These are phyloP conservation scores for Podila clonocystis DNA, from an alignment of 192 early-diverging fungal species.

Conservation along the genomic window DNA sequence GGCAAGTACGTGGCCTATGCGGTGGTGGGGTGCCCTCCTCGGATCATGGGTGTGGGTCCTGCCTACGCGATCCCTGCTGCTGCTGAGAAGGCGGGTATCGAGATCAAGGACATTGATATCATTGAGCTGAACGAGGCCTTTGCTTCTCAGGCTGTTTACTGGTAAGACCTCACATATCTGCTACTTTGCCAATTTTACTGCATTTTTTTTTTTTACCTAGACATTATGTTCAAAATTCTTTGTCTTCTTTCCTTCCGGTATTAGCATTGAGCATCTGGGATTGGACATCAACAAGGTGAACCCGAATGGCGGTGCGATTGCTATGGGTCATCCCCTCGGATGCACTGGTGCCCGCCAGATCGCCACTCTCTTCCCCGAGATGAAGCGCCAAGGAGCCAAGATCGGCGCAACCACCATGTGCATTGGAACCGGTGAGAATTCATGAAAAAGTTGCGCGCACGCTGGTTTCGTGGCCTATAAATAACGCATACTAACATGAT, in stretches of 20 bases:
- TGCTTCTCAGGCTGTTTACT: slow-evolving; percentile 96
- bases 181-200: too few species aligned
- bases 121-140: slow-evolving; percentile 98
- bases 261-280: slow-evolving; percentile 78
- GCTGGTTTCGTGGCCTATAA: too few species aligned
- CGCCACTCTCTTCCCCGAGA: slow-evolving; percentile 90
- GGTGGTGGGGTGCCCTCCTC: slow-evolving; percentile 89
- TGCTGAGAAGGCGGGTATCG: slow-evolving; percentile 81
- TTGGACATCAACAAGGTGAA: slow-evolving; percentile 92
- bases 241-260: too few species aligned
- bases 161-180: slow-evolving; percentile 1
- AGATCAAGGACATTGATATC: slow-evolving; percentile 82
- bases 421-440: slow-evolving; percentile 46
- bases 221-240: too few species aligned
- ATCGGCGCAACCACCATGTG: slow-evolving; percentile 54
- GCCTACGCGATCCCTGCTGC: slow-evolving; percentile 92
- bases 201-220: too few species aligned
- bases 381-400: slow-evolving; percentile 55
- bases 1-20: slow-evolving; percentile 90
- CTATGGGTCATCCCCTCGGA: slow-evolving; percentile 66
- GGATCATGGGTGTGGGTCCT: slow-evolving; percentile 98
- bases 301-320: slow-evolving; percentile 68
- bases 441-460: too few species aligned
- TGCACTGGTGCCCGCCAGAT: slow-evolving; percentile 96
- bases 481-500: too few species aligned